phyloP scores from a whole-genome alignment of 768 basidiomycete genomes.

The Suillus fuscotomentosus region DNA sequence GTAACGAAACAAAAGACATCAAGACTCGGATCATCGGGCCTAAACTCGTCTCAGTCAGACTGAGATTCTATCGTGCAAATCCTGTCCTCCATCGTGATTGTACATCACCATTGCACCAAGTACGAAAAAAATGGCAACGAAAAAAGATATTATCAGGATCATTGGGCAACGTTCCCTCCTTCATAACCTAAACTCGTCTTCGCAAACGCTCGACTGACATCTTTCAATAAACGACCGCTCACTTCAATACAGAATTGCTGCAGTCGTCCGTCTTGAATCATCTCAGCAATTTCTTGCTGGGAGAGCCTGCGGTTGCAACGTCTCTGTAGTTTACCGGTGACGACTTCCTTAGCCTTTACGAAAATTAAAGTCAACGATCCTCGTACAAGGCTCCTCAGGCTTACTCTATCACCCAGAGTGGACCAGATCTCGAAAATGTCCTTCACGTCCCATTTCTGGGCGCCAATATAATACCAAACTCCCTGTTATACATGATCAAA shows the following conservation, averaged over 20 bases:
- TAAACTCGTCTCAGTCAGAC: too few species aligned
- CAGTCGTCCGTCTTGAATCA: constrained; percentile 42
- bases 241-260: constrained; percentile 45
- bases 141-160: background rate
- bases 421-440: constrained; percentile 38
- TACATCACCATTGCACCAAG: background rate
- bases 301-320: constrained; percentile 33
- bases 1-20: too few species aligned
- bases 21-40: too few species aligned
- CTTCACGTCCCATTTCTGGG: constrained; percentile 40
- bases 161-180: background rate
- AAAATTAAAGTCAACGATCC: constrained; percentile 9
- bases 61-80: background rate
- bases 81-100: background rate
- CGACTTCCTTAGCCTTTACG: constrained; percentile 30
- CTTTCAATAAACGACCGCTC: constrained; percentile 18
- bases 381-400: background rate
- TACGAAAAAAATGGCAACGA: background rate
- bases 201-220: constrained; percentile 24
- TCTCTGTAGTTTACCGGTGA: constrained; percentile 34
- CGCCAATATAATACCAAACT: constrained; percentile 52
- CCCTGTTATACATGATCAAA: constrained; percentile 27
- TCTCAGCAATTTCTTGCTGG: constrained; percentile 33
- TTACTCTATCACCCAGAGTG: constrained; percentile 36
- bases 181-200: background rate